These are phyloP conservation scores for Acanthamoeba triangularis DNA, from an alignment of 208 protist species.

Conservation along the genomic window DNA sequence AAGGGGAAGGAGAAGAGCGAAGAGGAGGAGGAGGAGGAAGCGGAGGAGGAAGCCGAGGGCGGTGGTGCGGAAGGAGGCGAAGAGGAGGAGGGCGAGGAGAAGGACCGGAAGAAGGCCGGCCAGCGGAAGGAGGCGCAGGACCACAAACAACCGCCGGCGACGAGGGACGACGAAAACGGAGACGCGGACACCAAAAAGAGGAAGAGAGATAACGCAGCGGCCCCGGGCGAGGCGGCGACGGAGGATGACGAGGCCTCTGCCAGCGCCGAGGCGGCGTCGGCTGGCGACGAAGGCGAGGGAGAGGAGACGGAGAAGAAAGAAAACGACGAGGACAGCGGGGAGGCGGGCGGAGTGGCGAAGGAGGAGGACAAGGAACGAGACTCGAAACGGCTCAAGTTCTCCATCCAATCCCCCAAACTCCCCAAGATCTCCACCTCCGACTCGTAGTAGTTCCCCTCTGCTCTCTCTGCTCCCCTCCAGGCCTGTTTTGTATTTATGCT, in stretches of 20 bases:
- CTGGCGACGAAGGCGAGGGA: not conserved
- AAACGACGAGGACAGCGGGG: not conserved
- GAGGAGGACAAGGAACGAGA: slow-evolving; percentile 49
- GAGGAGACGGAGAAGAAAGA: not conserved
- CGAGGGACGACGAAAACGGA: not conserved
- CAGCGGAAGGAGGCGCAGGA: not conserved
- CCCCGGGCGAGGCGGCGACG: not conserved
- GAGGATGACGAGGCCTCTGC: not conserved
- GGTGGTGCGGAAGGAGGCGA: slow-evolving; percentile 30
- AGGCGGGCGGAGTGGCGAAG: not conserved
- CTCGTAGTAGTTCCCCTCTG: not conserved
- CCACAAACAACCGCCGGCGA: slow-evolving; percentile 35
- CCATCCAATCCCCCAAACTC: slow-evolving; percentile 59
- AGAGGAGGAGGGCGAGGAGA: not conserved
- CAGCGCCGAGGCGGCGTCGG: not conserved
- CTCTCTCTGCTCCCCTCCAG: not conserved
- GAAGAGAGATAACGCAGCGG: slow-evolving; percentile 4
- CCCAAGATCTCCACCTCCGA: slow-evolving; percentile 66
- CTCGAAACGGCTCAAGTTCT: slow-evolving; percentile 59
- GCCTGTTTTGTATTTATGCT: not conserved
- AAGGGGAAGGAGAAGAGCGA: slow-evolving; percentile 7
- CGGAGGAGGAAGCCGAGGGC: not conserved
- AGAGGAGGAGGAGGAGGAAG: not conserved
- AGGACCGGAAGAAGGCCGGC: not conserved
- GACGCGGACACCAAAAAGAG: not conserved